Percentiles rank a stretch among this genome's conserved stretches.
Evolutionary conservation across 2,329 filamentous ascomycete species (phyloP).

Genomic region (Intubia oerlemansii): DNA sequence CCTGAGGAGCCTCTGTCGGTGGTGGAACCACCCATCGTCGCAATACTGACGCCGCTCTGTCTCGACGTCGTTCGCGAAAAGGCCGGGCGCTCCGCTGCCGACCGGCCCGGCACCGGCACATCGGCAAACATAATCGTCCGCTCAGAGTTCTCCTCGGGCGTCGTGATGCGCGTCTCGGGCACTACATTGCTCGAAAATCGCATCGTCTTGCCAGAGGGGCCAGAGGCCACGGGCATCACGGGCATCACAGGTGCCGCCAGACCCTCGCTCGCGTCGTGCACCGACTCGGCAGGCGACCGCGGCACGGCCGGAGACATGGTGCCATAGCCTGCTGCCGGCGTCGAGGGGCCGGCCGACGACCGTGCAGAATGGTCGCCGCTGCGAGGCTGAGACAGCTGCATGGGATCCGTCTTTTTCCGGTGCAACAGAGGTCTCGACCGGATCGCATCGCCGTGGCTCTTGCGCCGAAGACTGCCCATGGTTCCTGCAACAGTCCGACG

Average conservation of each 20-base stretch:
- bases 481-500: too few species aligned
- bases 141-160: conserved; percentile 39
- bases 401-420: conserved; percentile 11
- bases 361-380: background rate
- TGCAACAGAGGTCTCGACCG: conserved; percentile 9
- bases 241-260: too few species aligned
- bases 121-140: conserved; percentile 59
- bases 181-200: conserved; percentile 55
- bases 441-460: conserved; percentile 20
- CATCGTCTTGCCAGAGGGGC: too few species aligned
- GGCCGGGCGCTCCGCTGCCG: conserved; percentile 17
- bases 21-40: conserved; percentile 29
- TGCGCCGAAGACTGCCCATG: too few species aligned
- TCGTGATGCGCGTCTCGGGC: conserved; percentile 44
- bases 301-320: conserved; percentile 7
- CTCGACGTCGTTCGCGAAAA: conserved; percentile 26
- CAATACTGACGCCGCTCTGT: conserved; percentile 11
- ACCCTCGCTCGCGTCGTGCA: too few species aligned
- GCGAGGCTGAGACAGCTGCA: conserved; percentile 1
- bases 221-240: too few species aligned
- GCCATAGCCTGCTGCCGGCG: conserved; percentile 8
- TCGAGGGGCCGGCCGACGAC: conserved; percentile 2
- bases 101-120: conserved; percentile 13
- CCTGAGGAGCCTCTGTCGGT: conserved; percentile 1
- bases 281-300: too few species aligned